Percentiles rank a stretch among this genome's conserved stretches.
Evolutionary conservation across 441 rosid genomes (phyloP).

Genomic region (Kokia cookei): DNA sequence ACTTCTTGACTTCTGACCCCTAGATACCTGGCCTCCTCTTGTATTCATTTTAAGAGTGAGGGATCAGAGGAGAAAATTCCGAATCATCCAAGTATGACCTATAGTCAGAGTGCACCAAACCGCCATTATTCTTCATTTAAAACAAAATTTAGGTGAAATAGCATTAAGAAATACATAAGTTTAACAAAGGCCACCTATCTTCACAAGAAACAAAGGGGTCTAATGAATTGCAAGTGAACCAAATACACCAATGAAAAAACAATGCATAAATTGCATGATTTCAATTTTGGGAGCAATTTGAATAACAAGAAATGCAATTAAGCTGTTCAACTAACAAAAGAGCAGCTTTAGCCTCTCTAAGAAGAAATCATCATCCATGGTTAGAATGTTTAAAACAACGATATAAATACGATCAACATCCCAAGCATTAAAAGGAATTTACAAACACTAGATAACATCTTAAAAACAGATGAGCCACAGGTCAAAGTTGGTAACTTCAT

Average conservation of each 20-base stretch:
- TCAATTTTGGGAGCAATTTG: neutral
- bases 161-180: neutral
- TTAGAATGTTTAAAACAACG: neutral
- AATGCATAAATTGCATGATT: neutral
- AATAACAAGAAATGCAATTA: neutral
- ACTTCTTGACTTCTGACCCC: constrained; percentile 43
- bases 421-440: neutral
- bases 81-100: constrained; percentile 36
- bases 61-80: constrained; percentile 15
- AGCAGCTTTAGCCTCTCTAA: neutral
- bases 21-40: constrained; percentile 34
- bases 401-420: neutral
- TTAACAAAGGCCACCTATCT: neutral
- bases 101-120: neutral
- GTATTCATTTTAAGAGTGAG: constrained; percentile 53
- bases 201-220: neutral
- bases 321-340: neutral
- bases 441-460: neutral
- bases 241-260: neutral
- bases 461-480: neutral
- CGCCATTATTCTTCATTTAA: neutral
- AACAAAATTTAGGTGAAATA: neutral
- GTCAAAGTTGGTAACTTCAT: neutral
- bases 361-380: neutral
- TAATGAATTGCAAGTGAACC: neutral